Evolutionary conservation across 208 protist genomes (phyloP), one percentile per base, ranked within the genome.

Genomic region (Leishmania braziliensis): DNA sequence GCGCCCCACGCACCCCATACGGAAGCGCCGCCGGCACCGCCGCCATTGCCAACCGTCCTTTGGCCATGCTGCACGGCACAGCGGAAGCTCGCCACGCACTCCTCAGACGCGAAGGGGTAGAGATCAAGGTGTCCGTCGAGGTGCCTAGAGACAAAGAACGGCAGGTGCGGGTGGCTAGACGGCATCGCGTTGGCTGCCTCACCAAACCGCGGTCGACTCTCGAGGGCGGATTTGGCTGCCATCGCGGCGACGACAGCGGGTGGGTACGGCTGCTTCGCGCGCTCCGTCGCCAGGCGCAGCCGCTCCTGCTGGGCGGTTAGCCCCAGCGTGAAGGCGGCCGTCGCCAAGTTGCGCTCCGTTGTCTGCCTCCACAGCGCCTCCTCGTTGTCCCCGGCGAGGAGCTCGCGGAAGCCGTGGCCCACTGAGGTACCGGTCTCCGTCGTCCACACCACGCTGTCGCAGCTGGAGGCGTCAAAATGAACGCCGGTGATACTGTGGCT

Each of bases 401-500:
- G 84, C 71, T 96, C 93, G 16, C 91, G 90, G 68, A 95, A 93
- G 58, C 93, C 91, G 85, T 95, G 90, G 46, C 78, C 77, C 26
- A 95, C 89, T 18, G 72, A 82, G 2, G 88, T 92, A 51, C 92
- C 92, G 12, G 88, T 77, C 51, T 89, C 91, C 20, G 89, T 94
- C n/a, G 84, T 88, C 91, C 93, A 96, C 66, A 94, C 92, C 29
- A 98, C 58, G 53, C 86, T 93, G 79, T 96, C 93, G 81, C 90
- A 95, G 80, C 84, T 95, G n/a, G 90, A 92, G 54, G 80, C 86
- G 80, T 98, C 93, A 79, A 91, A 95, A 51, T 84, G 79, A 43
- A 98, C 80, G 4, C 84, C 80, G 2, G 80, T 81, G 36, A 95
- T 79, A 48, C 86, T 58, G 86, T 95, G 91, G 71, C 50, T 82